Base-by-base conservation (phyloP, 257 asterid species). In the Solanum chilense region DNA sequence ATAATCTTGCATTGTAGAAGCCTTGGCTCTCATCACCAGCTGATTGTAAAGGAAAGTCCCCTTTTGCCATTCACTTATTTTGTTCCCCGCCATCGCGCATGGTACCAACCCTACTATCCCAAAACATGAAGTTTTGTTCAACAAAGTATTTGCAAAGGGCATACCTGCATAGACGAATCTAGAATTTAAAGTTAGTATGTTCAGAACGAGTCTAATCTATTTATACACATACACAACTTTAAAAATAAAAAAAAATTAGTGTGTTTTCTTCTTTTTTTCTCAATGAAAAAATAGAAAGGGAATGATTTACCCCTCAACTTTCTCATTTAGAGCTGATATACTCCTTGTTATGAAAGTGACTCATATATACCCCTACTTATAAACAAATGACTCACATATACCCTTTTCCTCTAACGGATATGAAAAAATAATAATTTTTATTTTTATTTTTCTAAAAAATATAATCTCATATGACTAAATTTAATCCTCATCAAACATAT, bases 81-180 rank as follows among this genome's bases (percentile, higher is more conserved):
- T 89, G 16, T 90, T 92, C 16, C 91, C 92, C 12, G 92, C 92
- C 39, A 89, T 42, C 14, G 90, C 94, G 83, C 92, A 92, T 20
- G 94, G 92, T 21, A 90, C 92, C 85, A 90, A 44, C 56, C 92
- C 91, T 27, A 91, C 75, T 14, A 21, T 21, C 45, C 88, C 92
- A 1, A 82, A 11, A 52, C 37, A 52, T 0, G 87, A 60, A 6
- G 86, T 69, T 49, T 56, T 82, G 13, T 73, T 52, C 33, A 91
- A n/a, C 23, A 92, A 13, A 41, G 86, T 45, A 83, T 88, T 85
- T 16, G 92, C 91, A 23, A 92, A 92, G 0, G 92, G 66, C 91
- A 92, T 85, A 3, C 91, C 92, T 3, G 91, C 84, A 45, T 2
- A 15, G 16, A 27, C 41, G 3, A n/a, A 76, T n/a, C 33, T 42